Percentiles rank a stretch among this genome's conserved stretches.
Conservation (phyloP, 1,284 basidiomycete genomes). For the Moesziomyces sp. region DNA sequence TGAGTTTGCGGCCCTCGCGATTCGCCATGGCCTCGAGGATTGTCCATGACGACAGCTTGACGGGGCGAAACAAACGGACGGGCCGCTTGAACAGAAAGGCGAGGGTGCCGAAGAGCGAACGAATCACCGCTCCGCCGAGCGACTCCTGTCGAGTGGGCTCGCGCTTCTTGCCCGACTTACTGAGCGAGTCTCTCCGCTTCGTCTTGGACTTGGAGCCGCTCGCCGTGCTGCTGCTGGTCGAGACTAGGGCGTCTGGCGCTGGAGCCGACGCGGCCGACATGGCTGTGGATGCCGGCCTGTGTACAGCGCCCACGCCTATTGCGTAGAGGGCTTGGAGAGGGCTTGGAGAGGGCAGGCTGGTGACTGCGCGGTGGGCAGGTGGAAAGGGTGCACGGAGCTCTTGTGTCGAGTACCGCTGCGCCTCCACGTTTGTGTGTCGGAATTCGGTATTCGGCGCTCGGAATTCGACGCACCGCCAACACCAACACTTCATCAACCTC, state of each 20-base stretch:
- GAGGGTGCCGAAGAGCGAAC: conserved; percentile 65
- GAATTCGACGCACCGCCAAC: background rate
- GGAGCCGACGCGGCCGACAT: background rate
- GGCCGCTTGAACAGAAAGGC: conserved; percentile 69
- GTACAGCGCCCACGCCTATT: too few species aligned
- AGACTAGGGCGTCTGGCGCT: background rate
- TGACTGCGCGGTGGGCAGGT: too few species aligned
- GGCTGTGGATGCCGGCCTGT: background rate
- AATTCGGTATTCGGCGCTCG: background rate
- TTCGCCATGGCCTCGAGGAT: conserved; percentile 68
- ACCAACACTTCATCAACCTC: background rate
- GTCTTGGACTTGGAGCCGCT: conserved; percentile 7
- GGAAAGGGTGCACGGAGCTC: background rate
- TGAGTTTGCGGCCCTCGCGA: conserved; percentile 64
- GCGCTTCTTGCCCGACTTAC: conserved; percentile 5
- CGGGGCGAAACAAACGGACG: conserved; percentile 67
- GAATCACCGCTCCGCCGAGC: conserved; percentile 55
- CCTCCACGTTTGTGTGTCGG: background rate
- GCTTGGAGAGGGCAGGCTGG: too few species aligned
- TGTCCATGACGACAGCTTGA: conserved; percentile 67
- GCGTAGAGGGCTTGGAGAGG: too few species aligned
- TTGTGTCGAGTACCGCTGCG: background rate
- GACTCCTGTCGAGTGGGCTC: conserved; percentile 52
- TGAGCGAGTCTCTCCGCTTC: conserved; percentile 19
- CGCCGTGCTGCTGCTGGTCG: background rate